Evolutionary conservation across 2,329 filamentous ascomycete species (phyloP).

Genomic region (Trichoderma sp.): DNA sequence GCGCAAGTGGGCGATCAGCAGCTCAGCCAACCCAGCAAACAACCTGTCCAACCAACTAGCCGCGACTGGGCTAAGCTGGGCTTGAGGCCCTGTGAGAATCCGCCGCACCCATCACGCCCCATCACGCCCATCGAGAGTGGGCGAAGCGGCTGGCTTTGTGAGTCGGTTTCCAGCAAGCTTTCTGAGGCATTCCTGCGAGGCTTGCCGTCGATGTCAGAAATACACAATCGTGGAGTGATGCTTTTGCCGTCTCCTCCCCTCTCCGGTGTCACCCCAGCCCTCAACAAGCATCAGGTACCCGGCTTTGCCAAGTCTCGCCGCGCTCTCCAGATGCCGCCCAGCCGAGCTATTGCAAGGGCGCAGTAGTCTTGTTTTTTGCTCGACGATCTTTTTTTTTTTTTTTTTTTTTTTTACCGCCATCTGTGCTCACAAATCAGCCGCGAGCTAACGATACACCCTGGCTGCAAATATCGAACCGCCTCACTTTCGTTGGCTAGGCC

Average conservation of each 20-base stretch:
- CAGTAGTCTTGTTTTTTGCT: background rate
- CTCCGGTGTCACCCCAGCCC: background rate
- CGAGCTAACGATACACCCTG: conserved; percentile 1
- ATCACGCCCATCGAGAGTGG: background rate
- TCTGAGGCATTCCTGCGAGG: background rate
- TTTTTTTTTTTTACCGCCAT: conserved; percentile 11
- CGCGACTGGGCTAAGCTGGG: background rate
- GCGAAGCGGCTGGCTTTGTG: background rate
- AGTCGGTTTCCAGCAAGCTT: background rate
- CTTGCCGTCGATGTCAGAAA: background rate
- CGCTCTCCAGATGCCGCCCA: background rate
- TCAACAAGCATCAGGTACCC: background rate
- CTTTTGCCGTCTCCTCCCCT: background rate
- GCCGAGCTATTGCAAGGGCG: background rate
- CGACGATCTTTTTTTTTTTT: background rate
- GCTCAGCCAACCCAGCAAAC: background rate
- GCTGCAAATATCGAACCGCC: background rate
- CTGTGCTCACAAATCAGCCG: conserved; percentile 11
- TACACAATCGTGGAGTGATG: background rate
- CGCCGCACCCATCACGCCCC: background rate
- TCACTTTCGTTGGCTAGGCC: background rate
- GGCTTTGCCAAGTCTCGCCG: background rate
- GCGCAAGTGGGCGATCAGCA: conserved; percentile 10
- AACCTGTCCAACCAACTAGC: conserved; percentile 8
- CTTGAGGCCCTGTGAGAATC: background rate